Conservation (phyloP, 2,329 filamentous ascomycete genomes). For the Trichoderma sp. region DNA sequence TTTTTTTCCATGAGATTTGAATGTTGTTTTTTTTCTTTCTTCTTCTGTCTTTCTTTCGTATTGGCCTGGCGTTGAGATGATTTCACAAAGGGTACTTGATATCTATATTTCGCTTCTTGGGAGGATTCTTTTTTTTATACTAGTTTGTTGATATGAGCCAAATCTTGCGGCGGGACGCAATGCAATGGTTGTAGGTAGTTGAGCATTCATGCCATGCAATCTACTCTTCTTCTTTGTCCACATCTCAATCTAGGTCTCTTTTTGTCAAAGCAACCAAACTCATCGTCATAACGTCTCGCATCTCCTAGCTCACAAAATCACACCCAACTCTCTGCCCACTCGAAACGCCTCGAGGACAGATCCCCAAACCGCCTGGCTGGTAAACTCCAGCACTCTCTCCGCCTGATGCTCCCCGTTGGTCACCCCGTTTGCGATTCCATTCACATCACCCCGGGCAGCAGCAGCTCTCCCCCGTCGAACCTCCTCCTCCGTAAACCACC, state of each 20-base stretch:
- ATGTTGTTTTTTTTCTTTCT: neutral
- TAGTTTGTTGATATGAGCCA: neutral
- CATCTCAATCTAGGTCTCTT: neutral
- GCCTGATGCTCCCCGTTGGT: neutral
- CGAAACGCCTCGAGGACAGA: constrained; percentile 35
- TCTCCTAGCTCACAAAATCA: neutral
- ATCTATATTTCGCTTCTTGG: neutral
- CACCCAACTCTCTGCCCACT: constrained; percentile 15
- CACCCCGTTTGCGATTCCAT: neutral
- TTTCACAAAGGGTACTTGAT: neutral
- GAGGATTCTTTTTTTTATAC: neutral
- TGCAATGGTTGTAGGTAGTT: neutral
- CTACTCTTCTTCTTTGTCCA: neutral
- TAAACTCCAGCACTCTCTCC: constrained; percentile 30
- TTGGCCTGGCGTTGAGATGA: neutral
- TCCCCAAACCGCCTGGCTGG: constrained; percentile 32
- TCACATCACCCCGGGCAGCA: neutral
- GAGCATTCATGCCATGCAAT: neutral
- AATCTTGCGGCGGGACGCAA: neutral
- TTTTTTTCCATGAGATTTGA: neutral
- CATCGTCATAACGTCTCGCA: too few species aligned
- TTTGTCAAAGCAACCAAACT: neutral
- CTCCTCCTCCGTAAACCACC: constrained; percentile 40
- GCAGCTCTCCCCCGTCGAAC: constrained; percentile 25
- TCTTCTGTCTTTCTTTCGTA: neutral